phyloP scores from a whole-genome alignment of 148 eudicot genomes.

The Spergularia bocconei region DNA sequence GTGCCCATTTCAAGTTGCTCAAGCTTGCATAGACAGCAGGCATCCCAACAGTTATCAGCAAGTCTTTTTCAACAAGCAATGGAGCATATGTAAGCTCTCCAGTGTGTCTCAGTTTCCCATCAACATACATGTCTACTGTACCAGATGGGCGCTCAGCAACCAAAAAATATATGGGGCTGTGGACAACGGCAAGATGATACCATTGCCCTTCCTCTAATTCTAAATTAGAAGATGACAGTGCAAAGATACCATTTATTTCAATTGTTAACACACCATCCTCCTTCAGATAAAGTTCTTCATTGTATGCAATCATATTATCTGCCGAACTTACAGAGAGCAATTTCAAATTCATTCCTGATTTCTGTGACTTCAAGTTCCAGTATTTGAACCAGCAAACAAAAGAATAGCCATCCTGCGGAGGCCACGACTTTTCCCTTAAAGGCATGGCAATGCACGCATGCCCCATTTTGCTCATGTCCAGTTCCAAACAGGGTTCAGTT shows the following conservation, averaged over 20 bases:
- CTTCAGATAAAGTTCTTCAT: conserved; percentile 71
- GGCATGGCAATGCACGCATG: conserved; percentile 81
- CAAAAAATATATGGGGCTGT: conserved; percentile 73
- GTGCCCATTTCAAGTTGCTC: conserved; percentile 72
- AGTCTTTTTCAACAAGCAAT: conserved; percentile 58
- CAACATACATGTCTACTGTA: conserved; percentile 67
- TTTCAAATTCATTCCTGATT: conserved; percentile 44
- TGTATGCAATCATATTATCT: conserved; percentile 48
- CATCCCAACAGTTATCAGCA: conserved; percentile 77
- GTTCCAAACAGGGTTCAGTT: conserved; percentile 75
- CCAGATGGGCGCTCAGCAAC: conserved; percentile 73
- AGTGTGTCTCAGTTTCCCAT: conserved; percentile 75
- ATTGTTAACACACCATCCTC: conserved; percentile 76
- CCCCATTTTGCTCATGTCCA: conserved; percentile 87
- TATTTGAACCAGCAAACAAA: conserved; percentile 91
- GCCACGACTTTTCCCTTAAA: conserved; percentile 82
- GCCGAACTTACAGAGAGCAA: conserved; percentile 73
- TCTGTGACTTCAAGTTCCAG: conserved; percentile 53
- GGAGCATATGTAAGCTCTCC: conserved; percentile 77
- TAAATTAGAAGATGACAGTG: conserved; percentile 60
- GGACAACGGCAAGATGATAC: conserved; percentile 91
- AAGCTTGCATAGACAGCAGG: conserved; percentile 55
- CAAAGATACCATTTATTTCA: conserved; percentile 60
- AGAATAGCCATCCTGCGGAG: conserved; percentile 88
- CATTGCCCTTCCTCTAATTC: conserved; percentile 82